Evolutionary conservation across 164 flowering plant species (phyloP), one percentile per base, ranked within the genome.

Genomic region (Chloranthus sessilifolius): DNA sequence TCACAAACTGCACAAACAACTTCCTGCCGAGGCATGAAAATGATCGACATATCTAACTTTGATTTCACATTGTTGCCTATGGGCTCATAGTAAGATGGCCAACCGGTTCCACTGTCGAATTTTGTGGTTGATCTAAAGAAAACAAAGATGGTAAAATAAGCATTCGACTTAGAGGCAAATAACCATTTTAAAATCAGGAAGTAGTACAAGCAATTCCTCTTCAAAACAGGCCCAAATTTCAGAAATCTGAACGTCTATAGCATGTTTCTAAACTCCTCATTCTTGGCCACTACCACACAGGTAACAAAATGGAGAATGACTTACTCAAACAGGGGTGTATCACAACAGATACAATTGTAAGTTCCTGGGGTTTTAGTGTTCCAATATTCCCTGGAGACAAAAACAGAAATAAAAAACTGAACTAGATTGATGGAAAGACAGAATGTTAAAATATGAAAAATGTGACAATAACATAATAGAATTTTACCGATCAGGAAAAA

Each of bases 21-120:
- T 73, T 90, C 98, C 46, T 72, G 69, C 7, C 98, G 75, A 2
- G 95, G 98, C 97, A 90, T 84, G 81, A 90, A 82, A 21, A 90
- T 81, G 25, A 90, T 76, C 0, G 98, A 90, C 69, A 78, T 24
- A 69, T 90, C 98, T 43, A 84, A 53, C 61, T 87, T 83, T 8
- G 89, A 76, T 53, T 84, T 81, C 45, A 81, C 95, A 65, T 87
- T 87, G 72, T 61, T 69, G n/a, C 80, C 91, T 2, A 83, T 46
- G 2, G 91, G 83, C 50, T 87, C 62, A 59, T 82, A 85, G 59
- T 79, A 90, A 11, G 95, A 90, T 50, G 98, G 95, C 95, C 98
- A 87, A 34, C 98, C 98, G 29, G 98, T 90, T 55, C 98, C 95
- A 48, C 98, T 87, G 56, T 90, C 95, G 58, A 90, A 90, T 56